Percentiles rank a stretch among this genome's conserved stretches.
phyloP scores from a whole-genome alignment of 352 stramenopile species.

The Phytophthora kernoviae region DNA sequence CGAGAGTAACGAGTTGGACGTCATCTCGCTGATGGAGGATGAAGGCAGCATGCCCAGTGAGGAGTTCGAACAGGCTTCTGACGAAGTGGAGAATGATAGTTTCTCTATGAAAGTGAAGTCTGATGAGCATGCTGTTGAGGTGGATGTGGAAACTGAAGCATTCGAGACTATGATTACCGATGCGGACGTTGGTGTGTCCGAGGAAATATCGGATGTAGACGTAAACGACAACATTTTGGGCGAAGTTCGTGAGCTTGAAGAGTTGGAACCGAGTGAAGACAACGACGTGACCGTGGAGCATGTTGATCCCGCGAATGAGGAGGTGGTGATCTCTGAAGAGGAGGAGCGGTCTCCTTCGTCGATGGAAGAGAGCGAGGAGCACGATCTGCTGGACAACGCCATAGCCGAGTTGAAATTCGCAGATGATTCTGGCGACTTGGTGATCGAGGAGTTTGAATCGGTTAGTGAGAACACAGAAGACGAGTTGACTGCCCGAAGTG shows the following conservation, averaged over 20 bases:
- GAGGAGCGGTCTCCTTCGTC: conserved; percentile 1
- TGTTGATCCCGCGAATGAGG: not conserved
- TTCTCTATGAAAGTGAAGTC: conserved; percentile 1
- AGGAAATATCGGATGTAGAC: conserved; percentile 6
- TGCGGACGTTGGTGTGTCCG: not conserved
- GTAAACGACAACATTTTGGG: not conserved
- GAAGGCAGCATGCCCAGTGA: conserved; percentile 1
- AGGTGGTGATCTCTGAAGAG: not conserved
- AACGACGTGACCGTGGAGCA: not conserved
- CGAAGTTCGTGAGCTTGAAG: conserved; percentile 2
- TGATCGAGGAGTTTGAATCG: conserved; percentile 2
- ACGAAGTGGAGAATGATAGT: conserved; percentile 14
- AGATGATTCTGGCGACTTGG: not conserved
- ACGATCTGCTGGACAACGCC: not conserved
- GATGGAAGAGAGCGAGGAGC: conserved; percentile 3
- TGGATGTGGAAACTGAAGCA: conserved; percentile 7
- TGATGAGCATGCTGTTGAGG: conserved; percentile 4
- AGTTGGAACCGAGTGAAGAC: not conserved
- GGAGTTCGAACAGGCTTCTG: conserved; percentile 4
- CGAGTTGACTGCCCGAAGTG: not conserved
- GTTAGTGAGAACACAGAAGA: not conserved
- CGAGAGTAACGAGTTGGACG: conserved; percentile 4
- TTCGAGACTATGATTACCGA: not conserved
- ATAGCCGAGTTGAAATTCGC: conserved; percentile 4
- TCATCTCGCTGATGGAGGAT: conserved; percentile 1